Percentiles rank a stretch among this genome's conserved stretches.
Evolutionary conservation across 1,139 yeast species (phyloP).

Genomic region (Nakaseomyces bracarensis): DNA sequence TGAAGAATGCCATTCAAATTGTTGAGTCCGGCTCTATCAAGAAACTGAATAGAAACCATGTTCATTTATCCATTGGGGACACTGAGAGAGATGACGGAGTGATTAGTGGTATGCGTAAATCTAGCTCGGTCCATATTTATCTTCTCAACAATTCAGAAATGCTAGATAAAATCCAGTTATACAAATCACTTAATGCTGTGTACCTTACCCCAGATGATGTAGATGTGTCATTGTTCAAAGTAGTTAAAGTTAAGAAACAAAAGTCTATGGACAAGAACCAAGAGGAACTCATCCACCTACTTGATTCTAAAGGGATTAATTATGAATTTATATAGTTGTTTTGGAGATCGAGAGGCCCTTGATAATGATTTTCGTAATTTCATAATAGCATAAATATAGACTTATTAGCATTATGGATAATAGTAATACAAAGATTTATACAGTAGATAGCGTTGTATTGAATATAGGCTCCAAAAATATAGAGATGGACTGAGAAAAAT

Average conservation of each 20-base stretch:
- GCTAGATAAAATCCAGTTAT: constrained; percentile 39
- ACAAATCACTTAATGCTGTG: constrained; percentile 64
- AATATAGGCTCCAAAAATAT: too few species aligned
- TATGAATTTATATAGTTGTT: constrained; percentile 7
- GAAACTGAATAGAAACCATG: constrained; percentile 70
- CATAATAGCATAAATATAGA: too few species aligned
- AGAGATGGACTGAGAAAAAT: too few species aligned
- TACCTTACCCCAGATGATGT: constrained; percentile 62
- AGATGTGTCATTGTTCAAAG: constrained; percentile 39
- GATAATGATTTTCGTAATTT: too few species aligned
- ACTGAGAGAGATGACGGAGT: constrained; percentile 33
- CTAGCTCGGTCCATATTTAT: constrained; percentile 53
- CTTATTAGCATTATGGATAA: too few species aligned
- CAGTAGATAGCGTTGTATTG: too few species aligned
- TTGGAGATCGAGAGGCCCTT: too few species aligned
- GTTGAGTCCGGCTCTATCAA: constrained; percentile 40
- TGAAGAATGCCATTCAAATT: constrained; percentile 44
- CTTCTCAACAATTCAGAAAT: constrained; percentile 46
- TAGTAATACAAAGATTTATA: too few species aligned
- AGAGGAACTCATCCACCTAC: constrained; percentile 2
- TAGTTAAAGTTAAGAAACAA: constrained; percentile 19
- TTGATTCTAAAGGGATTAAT: constrained; percentile 8
- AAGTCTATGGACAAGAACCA: constrained; percentile 4
- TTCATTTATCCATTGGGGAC: constrained; percentile 59
- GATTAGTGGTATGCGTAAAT: constrained; percentile 65